Conservation (phyloP, 1,139 yeast genomes). For the Hansenula anomala region DNA sequence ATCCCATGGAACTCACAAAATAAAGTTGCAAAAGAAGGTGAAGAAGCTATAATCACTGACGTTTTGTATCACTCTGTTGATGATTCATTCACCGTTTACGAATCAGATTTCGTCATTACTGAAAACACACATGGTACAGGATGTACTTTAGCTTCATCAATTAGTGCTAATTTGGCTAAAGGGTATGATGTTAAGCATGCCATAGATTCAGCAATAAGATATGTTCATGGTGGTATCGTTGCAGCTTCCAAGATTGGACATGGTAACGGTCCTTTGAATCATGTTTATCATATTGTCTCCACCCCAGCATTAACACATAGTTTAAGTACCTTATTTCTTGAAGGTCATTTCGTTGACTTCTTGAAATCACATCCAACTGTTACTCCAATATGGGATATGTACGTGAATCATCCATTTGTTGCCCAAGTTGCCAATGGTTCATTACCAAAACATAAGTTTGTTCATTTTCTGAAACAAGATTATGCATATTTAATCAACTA, state of each 20-base stretch:
- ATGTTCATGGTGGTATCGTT: constrained; percentile 61
- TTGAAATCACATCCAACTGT: constrained; percentile 55
- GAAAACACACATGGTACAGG: constrained; percentile 85
- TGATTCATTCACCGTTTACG: constrained; percentile 38
- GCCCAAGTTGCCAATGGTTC: constrained; percentile 45
- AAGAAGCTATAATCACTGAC: constrained; percentile 41
- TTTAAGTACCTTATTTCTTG: constrained; percentile 13
- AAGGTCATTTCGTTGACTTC: constrained; percentile 43
- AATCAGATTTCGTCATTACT: constrained; percentile 45
- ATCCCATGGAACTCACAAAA: constrained; percentile 37
- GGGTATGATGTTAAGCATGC: constrained; percentile 43
- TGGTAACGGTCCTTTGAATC: constrained; percentile 76
- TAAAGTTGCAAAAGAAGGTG: not conserved
- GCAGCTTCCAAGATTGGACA: constrained; percentile 41
- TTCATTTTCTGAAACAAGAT: constrained; percentile 65
- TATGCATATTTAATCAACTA: constrained; percentile 65
- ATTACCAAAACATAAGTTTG: constrained; percentile 46
- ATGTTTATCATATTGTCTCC: constrained; percentile 32
- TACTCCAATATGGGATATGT: constrained; percentile 49
- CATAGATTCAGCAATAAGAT: constrained; percentile 53
- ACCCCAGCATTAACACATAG: constrained; percentile 18
- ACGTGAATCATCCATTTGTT: constrained; percentile 62
- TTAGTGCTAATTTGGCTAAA: constrained; percentile 69
- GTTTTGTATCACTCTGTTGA: constrained; percentile 48
- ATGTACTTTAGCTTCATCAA: constrained; percentile 79